Conservation (phyloP, 116 monocot species). For the Phalaenopsis hybrid region DNA sequence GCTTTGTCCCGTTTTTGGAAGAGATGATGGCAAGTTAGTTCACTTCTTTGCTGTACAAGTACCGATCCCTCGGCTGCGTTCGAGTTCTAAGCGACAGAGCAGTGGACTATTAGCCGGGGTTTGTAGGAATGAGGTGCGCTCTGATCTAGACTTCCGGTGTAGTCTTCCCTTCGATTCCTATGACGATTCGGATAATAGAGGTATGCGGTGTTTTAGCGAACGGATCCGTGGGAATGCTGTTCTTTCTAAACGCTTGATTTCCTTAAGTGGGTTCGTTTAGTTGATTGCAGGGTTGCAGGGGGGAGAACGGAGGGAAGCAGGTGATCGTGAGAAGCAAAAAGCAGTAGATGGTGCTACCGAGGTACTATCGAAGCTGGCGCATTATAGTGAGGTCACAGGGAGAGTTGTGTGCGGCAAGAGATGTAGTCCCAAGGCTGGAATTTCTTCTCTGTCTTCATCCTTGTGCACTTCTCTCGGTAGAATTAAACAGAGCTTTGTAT, state of each 20-base stretch:
- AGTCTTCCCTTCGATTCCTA: constrained; percentile 30
- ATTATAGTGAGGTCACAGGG: constrained; percentile 61
- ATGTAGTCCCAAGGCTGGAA: constrained; percentile 24
- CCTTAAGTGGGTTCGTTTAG: not conserved
- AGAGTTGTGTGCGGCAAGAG: constrained; percentile 49
- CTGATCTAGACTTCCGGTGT: constrained; percentile 27
- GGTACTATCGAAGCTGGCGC: constrained; percentile 53
- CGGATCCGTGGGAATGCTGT: not conserved
- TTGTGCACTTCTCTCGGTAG: constrained; percentile 88
- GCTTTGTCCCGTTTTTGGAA: constrained; percentile 59
- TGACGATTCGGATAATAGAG: constrained; percentile 42
- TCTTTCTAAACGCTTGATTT: not conserved
- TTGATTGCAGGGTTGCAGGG: constrained; percentile 45
- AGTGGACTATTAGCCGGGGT: constrained; percentile 14
- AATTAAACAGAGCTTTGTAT: constrained; percentile 99
- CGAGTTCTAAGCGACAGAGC: constrained; percentile 6
- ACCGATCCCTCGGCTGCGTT: constrained; percentile 35
- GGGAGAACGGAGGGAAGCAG: constrained; percentile 53
- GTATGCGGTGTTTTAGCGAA: constrained; percentile 14
- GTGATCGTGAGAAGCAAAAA: constrained; percentile 69
- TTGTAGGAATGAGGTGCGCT: constrained; percentile 54
- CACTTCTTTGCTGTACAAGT: constrained; percentile 90
- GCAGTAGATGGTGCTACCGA: constrained; percentile 46
- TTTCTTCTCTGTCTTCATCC: constrained; percentile 45
- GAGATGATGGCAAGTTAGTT: constrained; percentile 42